These are phyloP conservation scores for Xylaria cubensis DNA, from an alignment of 495 filamentous ascomycete genomes.

Conservation along the genomic window DNA sequence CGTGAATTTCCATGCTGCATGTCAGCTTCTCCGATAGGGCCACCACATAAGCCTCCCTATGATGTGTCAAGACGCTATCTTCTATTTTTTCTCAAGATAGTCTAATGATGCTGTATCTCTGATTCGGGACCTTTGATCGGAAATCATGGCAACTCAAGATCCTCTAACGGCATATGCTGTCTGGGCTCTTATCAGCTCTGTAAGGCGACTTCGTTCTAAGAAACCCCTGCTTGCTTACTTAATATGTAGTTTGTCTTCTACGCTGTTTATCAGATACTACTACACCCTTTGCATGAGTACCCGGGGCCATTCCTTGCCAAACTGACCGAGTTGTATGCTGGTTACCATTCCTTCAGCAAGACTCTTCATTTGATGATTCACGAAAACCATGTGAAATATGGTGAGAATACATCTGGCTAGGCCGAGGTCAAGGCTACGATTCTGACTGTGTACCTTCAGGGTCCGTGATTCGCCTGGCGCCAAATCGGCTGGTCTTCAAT, in stretches of 20 bases:
- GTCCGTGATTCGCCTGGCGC: slow-evolving; percentile 52
- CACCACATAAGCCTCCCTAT: background rate
- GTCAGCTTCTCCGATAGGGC: background rate
- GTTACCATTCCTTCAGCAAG: slow-evolving; percentile 48
- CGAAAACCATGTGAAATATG: slow-evolving; percentile 51
- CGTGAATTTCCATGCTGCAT: background rate
- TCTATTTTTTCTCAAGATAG: background rate
- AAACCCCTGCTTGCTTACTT: background rate
- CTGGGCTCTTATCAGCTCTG: background rate
- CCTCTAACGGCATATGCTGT: background rate
- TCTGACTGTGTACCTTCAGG: slow-evolving; percentile 31
- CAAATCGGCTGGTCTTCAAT: slow-evolving; percentile 57
- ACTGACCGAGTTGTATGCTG: slow-evolving; percentile 47
- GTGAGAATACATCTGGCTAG: slow-evolving; percentile 28
- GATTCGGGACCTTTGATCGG: background rate
- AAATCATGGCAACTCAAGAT: background rate
- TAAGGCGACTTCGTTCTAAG: background rate
- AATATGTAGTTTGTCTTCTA: slow-evolving; percentile 2
- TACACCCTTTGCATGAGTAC: slow-evolving; percentile 41
- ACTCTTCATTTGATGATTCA: slow-evolving; percentile 53
- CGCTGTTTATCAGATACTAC: slow-evolving; percentile 1
- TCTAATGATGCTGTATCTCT: background rate
- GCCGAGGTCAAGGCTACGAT: background rate
- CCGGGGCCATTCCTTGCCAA: slow-evolving; percentile 57
- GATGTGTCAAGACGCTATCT: background rate